Evolutionary conservation across 331 rosid genomes (phyloP).

Genomic region (Ulmus americana): DNA sequence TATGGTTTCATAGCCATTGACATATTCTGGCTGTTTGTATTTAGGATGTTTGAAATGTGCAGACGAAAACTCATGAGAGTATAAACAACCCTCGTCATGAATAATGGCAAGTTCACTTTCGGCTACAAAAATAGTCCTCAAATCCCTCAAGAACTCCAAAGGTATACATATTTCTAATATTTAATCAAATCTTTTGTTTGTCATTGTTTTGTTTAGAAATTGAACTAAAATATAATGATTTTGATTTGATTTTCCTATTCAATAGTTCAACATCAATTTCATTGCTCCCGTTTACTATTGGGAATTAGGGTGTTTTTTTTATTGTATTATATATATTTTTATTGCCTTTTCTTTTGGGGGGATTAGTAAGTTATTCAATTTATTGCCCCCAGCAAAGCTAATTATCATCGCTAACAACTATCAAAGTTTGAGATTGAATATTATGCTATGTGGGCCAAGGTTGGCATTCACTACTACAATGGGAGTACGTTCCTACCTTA

Average conservation of each 20-base stretch:
- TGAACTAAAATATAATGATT: too few relatives aligned
- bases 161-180: constrained; percentile 25
- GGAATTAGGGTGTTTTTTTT: too few relatives aligned
- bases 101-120: constrained; percentile 73
- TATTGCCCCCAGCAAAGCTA: constrained; percentile 45
- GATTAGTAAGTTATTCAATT: not conserved
- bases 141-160: constrained; percentile 65
- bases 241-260: too few relatives aligned
- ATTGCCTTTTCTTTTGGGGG: not conserved
- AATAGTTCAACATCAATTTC: too few relatives aligned
- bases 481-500: constrained; percentile 31
- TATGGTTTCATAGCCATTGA: not conserved
- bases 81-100: constrained; percentile 85
- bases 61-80: constrained; percentile 87
- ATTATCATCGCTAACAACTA: constrained; percentile 49
- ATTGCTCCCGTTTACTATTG: too few relatives aligned
- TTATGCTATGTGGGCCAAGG: constrained; percentile 39
- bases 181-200: too few relatives aligned
- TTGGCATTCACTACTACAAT: constrained; percentile 43
- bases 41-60: not conserved
- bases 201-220: too few relatives aligned
- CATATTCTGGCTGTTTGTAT: not conserved
- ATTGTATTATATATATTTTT: too few relatives aligned
- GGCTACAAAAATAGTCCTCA: constrained; percentile 77
- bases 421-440: constrained; percentile 43